Percentiles rank a stretch among this genome's conserved stretches.
These are phyloP conservation scores for Candida smagusa DNA, from an alignment of 1,139 yeast genomes.

Conservation along the genomic window DNA sequence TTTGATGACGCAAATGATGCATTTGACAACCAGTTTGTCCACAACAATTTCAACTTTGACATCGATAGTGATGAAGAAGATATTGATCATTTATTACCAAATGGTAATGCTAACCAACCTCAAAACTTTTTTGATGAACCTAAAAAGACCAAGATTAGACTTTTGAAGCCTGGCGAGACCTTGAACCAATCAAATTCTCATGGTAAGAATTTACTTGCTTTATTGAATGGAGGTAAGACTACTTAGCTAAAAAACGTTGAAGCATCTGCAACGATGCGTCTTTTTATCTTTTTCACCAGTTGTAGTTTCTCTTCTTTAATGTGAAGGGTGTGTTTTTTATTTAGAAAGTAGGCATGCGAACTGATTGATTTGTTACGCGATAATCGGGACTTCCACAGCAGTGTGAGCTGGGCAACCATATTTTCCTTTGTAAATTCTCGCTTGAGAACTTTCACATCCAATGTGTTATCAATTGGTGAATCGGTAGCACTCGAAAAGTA, in stretches of 20 bases:
- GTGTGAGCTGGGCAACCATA: constrained; percentile 3
- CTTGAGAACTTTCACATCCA: constrained; percentile 20
- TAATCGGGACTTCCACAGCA: constrained; percentile 10
- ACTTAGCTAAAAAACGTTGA: constrained; percentile 10
- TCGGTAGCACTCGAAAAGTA: constrained; percentile 5
- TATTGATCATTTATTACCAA: constrained; percentile 12
- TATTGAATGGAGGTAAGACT: constrained; percentile 10
- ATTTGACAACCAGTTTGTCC: constrained; percentile 14
- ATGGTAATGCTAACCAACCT: constrained; percentile 1
- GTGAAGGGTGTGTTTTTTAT: constrained; percentile 6
- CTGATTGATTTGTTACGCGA: constrained; percentile 2
- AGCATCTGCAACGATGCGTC: constrained; percentile 10
- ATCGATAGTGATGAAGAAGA: constrained; percentile 37
- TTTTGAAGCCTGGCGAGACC: constrained; percentile 31
- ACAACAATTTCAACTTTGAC: constrained; percentile 22
- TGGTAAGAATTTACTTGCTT: constrained; percentile 14
- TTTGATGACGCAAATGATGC: constrained; percentile 23
- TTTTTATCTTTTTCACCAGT: constrained; percentile 3
- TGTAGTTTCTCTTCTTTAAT: constrained; percentile 1
- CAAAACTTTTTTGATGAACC: constrained; percentile 9
- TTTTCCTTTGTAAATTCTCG: constrained; percentile 1
- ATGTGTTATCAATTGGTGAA: constrained; percentile 3
- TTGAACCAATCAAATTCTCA: constrained; percentile 12
- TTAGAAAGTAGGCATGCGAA: constrained; percentile 7
- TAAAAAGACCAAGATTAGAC: constrained; percentile 20